A percentile compares a stretch with the other conserved stretches of the same genome.
These are phyloP conservation scores for Solanum gracilifrons DNA, from an alignment of 257 asterid genomes.

Conservation along the genomic window DNA sequence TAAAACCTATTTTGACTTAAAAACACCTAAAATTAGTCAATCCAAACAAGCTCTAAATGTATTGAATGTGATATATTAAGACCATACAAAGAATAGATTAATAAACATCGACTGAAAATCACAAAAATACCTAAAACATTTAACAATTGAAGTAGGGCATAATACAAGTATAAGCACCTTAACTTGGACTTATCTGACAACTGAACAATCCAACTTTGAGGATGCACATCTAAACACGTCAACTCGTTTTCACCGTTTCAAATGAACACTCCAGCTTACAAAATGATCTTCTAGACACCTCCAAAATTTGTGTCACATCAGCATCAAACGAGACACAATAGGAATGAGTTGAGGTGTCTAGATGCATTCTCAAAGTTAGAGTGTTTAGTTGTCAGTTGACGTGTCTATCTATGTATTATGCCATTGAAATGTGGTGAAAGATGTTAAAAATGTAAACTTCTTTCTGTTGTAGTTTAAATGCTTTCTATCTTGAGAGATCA, in stretches of 20 bases:
- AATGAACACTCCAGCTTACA: background rate
- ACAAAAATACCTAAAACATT: background rate
- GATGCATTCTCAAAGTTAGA: background rate
- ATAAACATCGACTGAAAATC: background rate
- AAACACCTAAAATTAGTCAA: background rate
- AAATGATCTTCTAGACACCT: background rate
- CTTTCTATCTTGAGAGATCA: background rate
- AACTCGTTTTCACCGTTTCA: background rate
- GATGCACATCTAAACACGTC: background rate
- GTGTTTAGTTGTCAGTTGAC: background rate
- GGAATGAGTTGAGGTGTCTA: background rate
- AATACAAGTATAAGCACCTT: background rate
- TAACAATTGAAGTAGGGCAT: background rate
- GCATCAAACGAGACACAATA: background rate
- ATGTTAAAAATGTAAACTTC: background rate
- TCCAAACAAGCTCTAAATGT: background rate
- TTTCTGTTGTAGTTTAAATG: background rate
- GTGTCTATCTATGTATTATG: background rate
- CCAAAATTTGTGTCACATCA: background rate
- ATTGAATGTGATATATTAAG: background rate
- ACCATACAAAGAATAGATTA: background rate
- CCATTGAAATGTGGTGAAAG: background rate
- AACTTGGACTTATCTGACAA: background rate
- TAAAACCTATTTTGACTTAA: background rate
- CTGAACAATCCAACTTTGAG: background rate